Conservation (phyloP, 108 stramenopile genomes). For the Nitzschia palea region DNA sequence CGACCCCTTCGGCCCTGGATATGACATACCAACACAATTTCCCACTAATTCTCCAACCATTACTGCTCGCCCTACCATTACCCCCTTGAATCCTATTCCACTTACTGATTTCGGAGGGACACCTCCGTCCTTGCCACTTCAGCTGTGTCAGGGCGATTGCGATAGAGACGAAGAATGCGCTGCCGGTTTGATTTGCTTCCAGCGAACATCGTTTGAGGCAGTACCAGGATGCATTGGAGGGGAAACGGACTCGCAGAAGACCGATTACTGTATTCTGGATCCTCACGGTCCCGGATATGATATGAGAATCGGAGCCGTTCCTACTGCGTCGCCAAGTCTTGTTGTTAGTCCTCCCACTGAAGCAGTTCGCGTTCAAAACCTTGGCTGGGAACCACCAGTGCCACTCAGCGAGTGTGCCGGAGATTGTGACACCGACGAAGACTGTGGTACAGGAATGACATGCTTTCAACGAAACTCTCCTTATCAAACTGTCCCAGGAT, state of each 20-base stretch:
- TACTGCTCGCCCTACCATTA: conserved; percentile 24
- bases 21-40: conserved; percentile 9
- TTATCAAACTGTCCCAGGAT: conserved; percentile 36
- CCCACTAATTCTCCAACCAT: conserved; percentile 28
- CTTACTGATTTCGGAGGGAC: conserved; percentile 25
- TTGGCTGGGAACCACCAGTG: conserved; percentile 34
- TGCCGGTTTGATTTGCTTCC: conserved; percentile 38
- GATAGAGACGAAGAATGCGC: conserved; percentile 30
- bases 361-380: conserved; percentile 5
- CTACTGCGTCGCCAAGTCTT: conserved; percentile 11
- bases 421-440: conserved; percentile 46
- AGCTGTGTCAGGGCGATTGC: conserved; percentile 30
- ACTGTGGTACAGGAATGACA: conserved; percentile 33
- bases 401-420: conserved; percentile 35
- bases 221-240: conserved; percentile 47
- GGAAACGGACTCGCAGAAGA: conserved; percentile 13
- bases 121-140: conserved; percentile 30
- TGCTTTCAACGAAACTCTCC: conserved; percentile 39
- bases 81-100: conserved; percentile 9
- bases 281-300: conserved; percentile 29
- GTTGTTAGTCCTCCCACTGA: conserved; percentile 16
- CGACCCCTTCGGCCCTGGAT: conserved; percentile 33
- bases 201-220: conserved; percentile 24
- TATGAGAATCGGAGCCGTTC: background rate
- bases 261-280: conserved; percentile 43